Conservation (phyloP, 768 basidiomycete species). For the Exsudoporus frostii region DNA sequence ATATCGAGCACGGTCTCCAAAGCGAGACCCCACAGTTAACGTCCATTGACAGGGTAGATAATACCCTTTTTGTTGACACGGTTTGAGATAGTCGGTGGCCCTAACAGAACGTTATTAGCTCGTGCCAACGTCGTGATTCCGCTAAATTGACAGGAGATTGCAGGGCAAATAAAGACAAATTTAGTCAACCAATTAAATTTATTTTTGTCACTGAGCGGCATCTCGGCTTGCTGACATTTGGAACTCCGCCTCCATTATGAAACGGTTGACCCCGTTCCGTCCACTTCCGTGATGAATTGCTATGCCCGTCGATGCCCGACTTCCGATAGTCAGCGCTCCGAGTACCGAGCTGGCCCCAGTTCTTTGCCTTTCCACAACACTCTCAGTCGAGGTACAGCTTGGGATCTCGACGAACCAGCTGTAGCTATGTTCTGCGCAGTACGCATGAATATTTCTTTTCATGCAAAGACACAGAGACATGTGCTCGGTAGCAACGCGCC, state of each 20-base stretch:
- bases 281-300: too few relatives aligned
- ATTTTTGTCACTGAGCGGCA: not conserved
- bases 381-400: not conserved
- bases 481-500: too few relatives aligned
- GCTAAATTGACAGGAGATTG: not conserved
- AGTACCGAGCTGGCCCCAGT: not conserved
- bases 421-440: not conserved
- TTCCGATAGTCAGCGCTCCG: not conserved
- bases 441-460: not conserved
- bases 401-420: not conserved
- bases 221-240: not conserved
- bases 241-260: not conserved
- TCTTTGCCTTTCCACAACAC: not conserved
- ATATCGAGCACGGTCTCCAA: too few relatives aligned
- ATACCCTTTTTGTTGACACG: not conserved
- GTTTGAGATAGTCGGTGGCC: not conserved
- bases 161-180: slow-evolving; percentile 2
- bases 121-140: not conserved
- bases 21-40: not conserved
- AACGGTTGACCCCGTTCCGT: not conserved
- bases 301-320: not conserved
- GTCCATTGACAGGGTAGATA: not conserved
- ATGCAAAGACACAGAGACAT: too few relatives aligned
- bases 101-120: not conserved
- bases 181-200: not conserved